A percentile compares a stretch with the other conserved stretches of the same genome.
Evolutionary conservation across 805 yeast species (phyloP).

Genomic region (Yarrowia keelungensis): DNA sequence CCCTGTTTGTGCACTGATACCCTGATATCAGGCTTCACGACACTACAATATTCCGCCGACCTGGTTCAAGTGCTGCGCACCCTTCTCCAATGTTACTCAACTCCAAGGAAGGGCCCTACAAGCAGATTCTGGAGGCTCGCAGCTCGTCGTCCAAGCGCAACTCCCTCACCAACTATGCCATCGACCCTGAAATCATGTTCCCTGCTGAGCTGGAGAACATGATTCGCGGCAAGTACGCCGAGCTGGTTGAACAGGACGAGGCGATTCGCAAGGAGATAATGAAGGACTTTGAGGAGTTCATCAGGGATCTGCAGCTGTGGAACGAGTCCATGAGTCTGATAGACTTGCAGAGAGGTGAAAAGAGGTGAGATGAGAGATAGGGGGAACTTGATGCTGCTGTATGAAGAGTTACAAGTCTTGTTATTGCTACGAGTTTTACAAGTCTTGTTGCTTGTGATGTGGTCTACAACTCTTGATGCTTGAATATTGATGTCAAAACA

Average conservation of each 20-base stretch:
- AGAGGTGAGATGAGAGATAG: background rate
- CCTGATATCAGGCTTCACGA: background rate
- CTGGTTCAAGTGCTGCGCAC: constrained; percentile 4
- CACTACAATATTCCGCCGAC: background rate
- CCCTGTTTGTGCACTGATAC: background rate
- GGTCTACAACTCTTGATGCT: no score
- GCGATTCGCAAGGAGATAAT: constrained; percentile 28
- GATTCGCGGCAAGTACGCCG: constrained; percentile 33
- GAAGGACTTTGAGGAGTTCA: constrained; percentile 29
- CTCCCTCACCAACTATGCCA: constrained; percentile 22
- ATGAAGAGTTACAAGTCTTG: no score
- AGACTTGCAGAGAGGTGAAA: constrained; percentile 28
- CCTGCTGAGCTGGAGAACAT: constrained; percentile 23
- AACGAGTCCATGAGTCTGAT: constrained; percentile 31
- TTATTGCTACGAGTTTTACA: no score
- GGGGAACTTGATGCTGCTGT: no score
- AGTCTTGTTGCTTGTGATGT: no score
- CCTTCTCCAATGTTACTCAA: constrained; percentile 10
- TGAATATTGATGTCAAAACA: no score
- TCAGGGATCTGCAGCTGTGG: constrained; percentile 21
- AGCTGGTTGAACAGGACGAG: constrained; percentile 27
- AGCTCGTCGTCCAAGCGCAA: constrained; percentile 19
- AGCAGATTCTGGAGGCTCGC: constrained; percentile 22
- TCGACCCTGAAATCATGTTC: constrained; percentile 28
- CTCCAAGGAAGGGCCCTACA: constrained; percentile 29